A percentile compares a stretch with the other conserved stretches of the same genome.
phyloP scores from a whole-genome alignment of 345 rosid species.

The Gossypium arboreum region DNA sequence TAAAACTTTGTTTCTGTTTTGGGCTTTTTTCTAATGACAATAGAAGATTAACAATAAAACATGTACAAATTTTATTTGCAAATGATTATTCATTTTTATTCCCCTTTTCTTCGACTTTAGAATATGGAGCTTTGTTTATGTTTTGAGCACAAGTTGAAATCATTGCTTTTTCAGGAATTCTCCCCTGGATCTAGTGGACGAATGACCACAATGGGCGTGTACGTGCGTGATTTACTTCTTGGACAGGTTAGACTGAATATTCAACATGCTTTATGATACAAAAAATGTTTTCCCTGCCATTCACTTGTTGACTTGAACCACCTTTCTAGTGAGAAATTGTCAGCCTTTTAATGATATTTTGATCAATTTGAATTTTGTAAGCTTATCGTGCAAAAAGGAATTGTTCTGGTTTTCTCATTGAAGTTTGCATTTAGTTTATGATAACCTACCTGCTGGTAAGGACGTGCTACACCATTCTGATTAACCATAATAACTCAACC shows the following conservation, averaged over 20 bases:
- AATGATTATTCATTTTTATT: neutral
- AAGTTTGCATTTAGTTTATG: neutral
- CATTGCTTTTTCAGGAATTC: constrained; percentile 63
- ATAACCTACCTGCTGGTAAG: neutral
- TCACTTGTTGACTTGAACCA: neutral
- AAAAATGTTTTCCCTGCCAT: neutral
- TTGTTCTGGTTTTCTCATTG: neutral
- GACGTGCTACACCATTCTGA: neutral
- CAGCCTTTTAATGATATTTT: neutral
- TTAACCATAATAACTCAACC: neutral
- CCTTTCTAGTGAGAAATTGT: neutral
- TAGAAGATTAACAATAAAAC: neutral
- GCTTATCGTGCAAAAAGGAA: neutral
- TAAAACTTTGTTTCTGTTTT: neutral
- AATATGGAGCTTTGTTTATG: neutral
- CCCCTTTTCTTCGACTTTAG: neutral
- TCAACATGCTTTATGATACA: constrained; percentile 7
- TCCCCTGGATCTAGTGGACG: constrained; percentile 81
- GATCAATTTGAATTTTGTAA: neutral
- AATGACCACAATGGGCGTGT: constrained; percentile 86
- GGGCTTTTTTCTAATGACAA: neutral
- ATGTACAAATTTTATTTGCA: neutral
- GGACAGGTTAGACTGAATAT: constrained; percentile 62
- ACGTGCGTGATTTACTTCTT: constrained; percentile 91
- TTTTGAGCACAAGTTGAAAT: neutral